These are phyloP conservation scores for Chionographis japonica DNA, from an alignment of 106 monocot genomes.

Conservation along the genomic window DNA sequence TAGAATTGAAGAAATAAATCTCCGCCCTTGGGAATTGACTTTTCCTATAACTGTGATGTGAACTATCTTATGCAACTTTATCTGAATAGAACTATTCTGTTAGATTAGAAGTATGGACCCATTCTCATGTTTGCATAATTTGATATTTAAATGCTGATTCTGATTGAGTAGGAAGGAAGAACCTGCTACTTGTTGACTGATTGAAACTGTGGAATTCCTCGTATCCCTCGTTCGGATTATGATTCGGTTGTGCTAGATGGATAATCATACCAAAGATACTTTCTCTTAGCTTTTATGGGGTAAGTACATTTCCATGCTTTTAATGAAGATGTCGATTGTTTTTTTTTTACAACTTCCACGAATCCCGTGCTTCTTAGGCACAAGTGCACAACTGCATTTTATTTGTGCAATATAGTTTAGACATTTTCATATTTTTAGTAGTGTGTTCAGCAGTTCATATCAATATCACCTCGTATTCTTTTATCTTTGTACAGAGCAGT, in stretches of 20 bases:
- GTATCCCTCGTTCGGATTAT: conserved; percentile 4
- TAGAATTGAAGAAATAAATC: too few relatives aligned
- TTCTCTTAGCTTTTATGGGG: conserved; percentile 43
- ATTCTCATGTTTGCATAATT: conserved; percentile 1
- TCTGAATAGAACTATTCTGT: too few relatives aligned
- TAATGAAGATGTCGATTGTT: background rate
- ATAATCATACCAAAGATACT: conserved; percentile 12
- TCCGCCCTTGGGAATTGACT: too few relatives aligned
- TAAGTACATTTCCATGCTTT: conserved; percentile 10
- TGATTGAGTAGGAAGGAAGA: conserved; percentile 27
- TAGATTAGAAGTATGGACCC: too few relatives aligned
- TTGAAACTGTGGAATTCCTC: conserved; percentile 4
- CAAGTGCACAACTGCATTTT: background rate
- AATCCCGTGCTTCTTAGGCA: background rate
- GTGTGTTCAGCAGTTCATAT: background rate
- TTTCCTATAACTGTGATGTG: background rate
- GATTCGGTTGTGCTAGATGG: conserved; percentile 13
- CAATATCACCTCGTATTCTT: conserved; percentile 12
- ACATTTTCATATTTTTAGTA: background rate
- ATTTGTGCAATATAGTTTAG: background rate
- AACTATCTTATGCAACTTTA: background rate
- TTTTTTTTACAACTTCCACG: background rate
- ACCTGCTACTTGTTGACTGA: conserved; percentile 8
- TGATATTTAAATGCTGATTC: conserved; percentile 5
- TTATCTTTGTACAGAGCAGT: conserved; percentile 50